Conservation (phyloP, 345 rosid species). For the Eucalyptus sideroxylon region DNA sequence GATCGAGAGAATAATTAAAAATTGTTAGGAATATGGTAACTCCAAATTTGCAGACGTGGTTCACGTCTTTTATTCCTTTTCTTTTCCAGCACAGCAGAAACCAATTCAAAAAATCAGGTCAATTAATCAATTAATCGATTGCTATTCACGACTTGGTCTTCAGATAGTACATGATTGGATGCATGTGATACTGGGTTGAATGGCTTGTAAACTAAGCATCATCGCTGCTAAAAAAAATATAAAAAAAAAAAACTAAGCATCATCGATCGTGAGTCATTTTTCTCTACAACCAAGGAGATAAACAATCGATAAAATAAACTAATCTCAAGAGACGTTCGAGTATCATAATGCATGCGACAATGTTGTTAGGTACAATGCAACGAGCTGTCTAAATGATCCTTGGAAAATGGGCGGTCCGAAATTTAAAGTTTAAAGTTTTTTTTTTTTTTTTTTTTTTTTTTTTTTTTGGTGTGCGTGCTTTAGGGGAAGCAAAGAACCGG, state of each 20-base stretch:
- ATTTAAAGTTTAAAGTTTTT: neutral
- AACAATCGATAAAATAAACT: neutral
- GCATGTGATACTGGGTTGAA: neutral
- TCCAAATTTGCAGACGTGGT: neutral
- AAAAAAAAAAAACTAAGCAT: neutral
- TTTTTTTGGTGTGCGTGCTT: neutral
- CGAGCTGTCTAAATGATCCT: neutral
- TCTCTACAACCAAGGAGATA: neutral
- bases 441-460: neutral
- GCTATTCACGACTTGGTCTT: neutral
- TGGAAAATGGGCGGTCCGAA: neutral
- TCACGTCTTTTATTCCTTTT: neutral
- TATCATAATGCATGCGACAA: neutral
- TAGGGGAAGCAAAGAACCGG: neutral
- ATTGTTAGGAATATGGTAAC: neutral
- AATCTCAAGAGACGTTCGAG: neutral
- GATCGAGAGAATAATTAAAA: neutral
- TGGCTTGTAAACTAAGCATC: neutral
- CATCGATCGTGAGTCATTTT: neutral
- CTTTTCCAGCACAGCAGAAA: neutral
- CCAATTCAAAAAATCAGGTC: neutral
- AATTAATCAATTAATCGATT: neutral
- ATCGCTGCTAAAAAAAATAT: neutral
- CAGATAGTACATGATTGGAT: neutral
- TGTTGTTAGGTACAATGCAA: neutral